Conservation (phyloP, 441 rosid genomes). For the Mallotus repandus region DNA sequence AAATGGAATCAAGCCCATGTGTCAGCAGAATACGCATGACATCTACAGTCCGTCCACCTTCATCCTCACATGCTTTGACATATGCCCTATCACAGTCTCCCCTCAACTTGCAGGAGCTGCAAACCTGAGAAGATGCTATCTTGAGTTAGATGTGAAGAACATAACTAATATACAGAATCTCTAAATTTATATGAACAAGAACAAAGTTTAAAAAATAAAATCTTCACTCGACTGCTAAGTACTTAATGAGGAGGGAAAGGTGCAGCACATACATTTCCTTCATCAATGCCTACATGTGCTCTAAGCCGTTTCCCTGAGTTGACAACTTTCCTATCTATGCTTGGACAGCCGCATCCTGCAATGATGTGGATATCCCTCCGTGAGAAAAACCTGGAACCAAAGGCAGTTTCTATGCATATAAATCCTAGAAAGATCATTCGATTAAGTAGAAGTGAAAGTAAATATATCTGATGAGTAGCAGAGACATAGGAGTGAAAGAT, state of each 20-base stretch:
- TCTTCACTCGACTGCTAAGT: not conserved
- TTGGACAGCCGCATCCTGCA: conserved; percentile 71
- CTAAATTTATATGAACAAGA: not conserved
- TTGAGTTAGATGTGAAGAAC: conserved; percentile 8
- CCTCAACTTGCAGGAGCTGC: conserved; percentile 82
- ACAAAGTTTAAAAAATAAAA: not conserved
- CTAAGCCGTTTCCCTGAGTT: conserved; percentile 82
- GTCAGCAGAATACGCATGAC: conserved; percentile 75
- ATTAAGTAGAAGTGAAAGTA: not conserved
- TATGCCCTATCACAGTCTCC: conserved; percentile 88
- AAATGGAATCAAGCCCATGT: conserved; percentile 54
- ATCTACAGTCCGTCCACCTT: conserved; percentile 72
- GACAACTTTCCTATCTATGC: conserved; percentile 76
- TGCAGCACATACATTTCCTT: conserved; percentile 55
- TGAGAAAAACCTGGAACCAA: conserved; percentile 52
- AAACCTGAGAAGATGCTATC: conserved; percentile 47
- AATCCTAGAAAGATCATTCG: not conserved
- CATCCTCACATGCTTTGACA: conserved; percentile 55
- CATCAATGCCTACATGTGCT: conserved; percentile 63
- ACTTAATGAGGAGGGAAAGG: not conserved
- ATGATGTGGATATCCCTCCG: conserved; percentile 60
- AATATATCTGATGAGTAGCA: not conserved
- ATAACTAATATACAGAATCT: not conserved
- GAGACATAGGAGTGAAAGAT: too few relatives aligned
- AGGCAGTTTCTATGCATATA: not conserved